Conservation (phyloP, 768 basidiomycete species). For the Tephrocybe sp. region DNA sequence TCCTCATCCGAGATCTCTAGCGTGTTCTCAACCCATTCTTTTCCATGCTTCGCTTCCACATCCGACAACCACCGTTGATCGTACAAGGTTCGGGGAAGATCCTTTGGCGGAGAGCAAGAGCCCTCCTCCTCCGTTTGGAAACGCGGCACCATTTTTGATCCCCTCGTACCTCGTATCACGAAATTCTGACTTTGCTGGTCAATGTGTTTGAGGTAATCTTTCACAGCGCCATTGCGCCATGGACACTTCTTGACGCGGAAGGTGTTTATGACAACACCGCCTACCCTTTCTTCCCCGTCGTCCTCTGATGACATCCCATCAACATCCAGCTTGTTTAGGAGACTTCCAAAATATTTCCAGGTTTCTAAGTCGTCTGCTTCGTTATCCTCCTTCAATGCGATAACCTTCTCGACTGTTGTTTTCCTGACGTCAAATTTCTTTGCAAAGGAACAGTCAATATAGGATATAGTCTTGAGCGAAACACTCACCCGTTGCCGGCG, state of each 20-base stretch:
- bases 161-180: constrained; percentile 3
- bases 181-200: constrained; percentile 1
- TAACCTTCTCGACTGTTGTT: background rate
- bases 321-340: constrained; percentile 3
- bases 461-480: background rate
- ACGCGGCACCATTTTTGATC: background rate
- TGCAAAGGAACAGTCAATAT: too few species aligned
- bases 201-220: constrained; percentile 5
- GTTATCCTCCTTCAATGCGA: constrained; percentile 1
- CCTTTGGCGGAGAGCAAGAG: background rate
- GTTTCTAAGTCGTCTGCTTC: constrained; percentile 1
- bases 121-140: background rate
- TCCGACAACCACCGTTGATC: constrained; percentile 3
- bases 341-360: constrained; percentile 5
- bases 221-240: constrained; percentile 1
- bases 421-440: constrained; percentile 2
- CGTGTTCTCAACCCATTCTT: constrained; percentile 1
- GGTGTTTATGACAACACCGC: background rate
- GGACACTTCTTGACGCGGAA: constrained; percentile 1
- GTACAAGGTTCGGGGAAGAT: constrained; percentile 8
- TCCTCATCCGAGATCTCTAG: constrained; percentile 12
- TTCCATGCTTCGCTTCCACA: background rate
- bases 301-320: constrained; percentile 17
- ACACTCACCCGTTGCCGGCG: constrained; percentile 3
- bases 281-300: background rate